phyloP scores from a whole-genome alignment of 2,329 filamentous ascomycete genomes.

The Colletotrichum sp. region DNA sequence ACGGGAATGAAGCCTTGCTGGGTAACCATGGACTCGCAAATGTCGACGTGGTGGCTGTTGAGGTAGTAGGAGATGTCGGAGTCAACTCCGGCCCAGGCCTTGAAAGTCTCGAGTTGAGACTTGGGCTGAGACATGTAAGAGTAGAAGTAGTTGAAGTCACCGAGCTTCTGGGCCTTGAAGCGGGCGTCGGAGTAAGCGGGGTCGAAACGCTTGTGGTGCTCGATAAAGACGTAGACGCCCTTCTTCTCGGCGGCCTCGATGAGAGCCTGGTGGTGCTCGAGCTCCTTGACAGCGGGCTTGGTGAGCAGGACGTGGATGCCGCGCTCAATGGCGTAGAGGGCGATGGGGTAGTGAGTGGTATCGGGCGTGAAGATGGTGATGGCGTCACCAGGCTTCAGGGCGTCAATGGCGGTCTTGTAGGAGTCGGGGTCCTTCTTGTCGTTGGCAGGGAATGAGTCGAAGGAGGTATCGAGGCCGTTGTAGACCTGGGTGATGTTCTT shows the following conservation, averaged over 20 bases:
- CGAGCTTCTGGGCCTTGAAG: conserved; percentile 75
- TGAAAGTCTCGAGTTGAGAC: conserved; percentile 91
- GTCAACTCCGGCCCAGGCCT: conserved; percentile 89
- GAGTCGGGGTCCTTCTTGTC: conserved; percentile 76
- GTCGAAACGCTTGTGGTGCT: conserved; percentile 97
- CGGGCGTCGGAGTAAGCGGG: conserved; percentile 90
- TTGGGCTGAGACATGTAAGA: conserved; percentile 95
- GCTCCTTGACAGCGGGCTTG: conserved; percentile 88
- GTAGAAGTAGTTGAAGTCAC: conserved; percentile 99
- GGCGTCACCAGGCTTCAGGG: conserved; percentile 79
- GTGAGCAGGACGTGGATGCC: conserved; percentile 91
- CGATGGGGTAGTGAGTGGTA: conserved; percentile 90
- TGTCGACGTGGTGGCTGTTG: conserved; percentile 92
- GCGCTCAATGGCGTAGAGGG: conserved; percentile 87
- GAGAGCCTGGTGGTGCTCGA: conserved; percentile 79
- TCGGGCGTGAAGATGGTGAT: conserved; percentile 98
- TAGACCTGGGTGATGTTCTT: conserved; percentile 89
- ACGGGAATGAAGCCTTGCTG: conserved; percentile 74
- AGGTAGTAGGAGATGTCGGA: conserved; percentile 96
- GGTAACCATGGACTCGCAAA: conserved; percentile 90
- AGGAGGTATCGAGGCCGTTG: conserved; percentile 87
- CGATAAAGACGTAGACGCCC: conserved; percentile 88
- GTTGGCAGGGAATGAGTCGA: conserved; percentile 81
- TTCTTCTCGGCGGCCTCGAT: conserved; percentile 73
- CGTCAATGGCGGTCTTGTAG: conserved; percentile 89